Evolutionary conservation across 352 stramenopile genomes (phyloP).

Genomic region (Phytophthora gonapodyides): DNA sequence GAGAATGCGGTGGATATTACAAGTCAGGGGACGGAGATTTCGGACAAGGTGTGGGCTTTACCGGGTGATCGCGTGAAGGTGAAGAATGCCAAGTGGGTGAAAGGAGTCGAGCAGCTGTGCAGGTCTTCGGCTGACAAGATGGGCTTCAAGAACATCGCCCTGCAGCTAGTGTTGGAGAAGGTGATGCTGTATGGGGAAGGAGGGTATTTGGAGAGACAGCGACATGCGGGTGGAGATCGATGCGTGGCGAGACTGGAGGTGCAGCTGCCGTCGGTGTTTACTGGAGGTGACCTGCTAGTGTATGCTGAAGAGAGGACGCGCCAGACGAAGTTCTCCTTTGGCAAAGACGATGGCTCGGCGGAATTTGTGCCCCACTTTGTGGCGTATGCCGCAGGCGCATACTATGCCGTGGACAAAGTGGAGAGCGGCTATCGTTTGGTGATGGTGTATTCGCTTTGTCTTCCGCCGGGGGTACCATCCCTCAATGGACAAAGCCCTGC

Average conservation of each 20-base stretch:
- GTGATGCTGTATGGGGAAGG: constrained; percentile 13
- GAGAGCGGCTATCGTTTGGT: constrained; percentile 19
- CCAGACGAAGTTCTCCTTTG: constrained; percentile 6
- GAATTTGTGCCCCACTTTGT: constrained; percentile 17
- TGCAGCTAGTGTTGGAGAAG: constrained; percentile 9
- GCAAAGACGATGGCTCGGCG: constrained; percentile 9
- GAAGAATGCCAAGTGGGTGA: constrained; percentile 17
- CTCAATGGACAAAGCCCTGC: constrained; percentile 2
- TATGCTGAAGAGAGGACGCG: not conserved
- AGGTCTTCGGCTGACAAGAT: constrained; percentile 11
- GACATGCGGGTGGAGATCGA: not conserved
- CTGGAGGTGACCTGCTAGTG: constrained; percentile 13
- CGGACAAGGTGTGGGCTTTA: constrained; percentile 9
- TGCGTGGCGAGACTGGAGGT: constrained; percentile 9
- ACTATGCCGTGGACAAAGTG: constrained; percentile 10
- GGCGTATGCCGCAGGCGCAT: constrained; percentile 9
- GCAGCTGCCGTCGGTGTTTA: constrained; percentile 14
- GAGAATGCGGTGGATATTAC: constrained; percentile 7
- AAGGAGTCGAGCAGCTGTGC: constrained; percentile 8
- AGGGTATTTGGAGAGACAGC: constrained; percentile 4
- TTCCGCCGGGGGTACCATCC: constrained; percentile 1
- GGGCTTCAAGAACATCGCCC: constrained; percentile 10
- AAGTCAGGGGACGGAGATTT: constrained; percentile 3
- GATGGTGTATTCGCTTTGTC: constrained; percentile 10
- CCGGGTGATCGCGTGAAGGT: constrained; percentile 9